These are phyloP conservation scores for Fagopyrum tataricum DNA, from an alignment of 148 eudicot genomes.

Conservation along the genomic window DNA sequence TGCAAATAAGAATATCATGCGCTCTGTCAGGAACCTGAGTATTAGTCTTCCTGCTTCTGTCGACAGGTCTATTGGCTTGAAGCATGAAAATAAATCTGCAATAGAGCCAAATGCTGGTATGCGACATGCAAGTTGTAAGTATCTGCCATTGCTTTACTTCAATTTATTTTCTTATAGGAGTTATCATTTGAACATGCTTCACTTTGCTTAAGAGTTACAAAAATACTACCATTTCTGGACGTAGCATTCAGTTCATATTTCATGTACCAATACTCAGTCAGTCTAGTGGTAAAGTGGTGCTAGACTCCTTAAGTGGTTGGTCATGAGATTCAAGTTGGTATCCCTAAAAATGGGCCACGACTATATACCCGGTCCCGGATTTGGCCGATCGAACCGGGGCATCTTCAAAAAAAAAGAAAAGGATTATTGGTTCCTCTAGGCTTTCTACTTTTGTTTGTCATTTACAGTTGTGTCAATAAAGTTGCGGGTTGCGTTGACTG, in stretches of 20 bases:
- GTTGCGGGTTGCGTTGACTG: neutral
- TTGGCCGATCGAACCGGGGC: no score
- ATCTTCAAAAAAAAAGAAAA: no score
- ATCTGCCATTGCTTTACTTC: neutral
- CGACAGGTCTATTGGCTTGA: conserved; percentile 38
- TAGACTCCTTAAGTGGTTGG: no score
- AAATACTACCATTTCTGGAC: neutral
- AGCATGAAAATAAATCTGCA: conserved; percentile 34
- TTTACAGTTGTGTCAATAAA: neutral
- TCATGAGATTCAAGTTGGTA: no score
- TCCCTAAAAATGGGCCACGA: no score
- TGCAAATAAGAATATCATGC: conserved; percentile 34
- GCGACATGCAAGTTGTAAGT: conserved; percentile 67
- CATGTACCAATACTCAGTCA: no score
- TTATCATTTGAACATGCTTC: neutral
- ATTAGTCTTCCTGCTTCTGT: conserved; percentile 36
- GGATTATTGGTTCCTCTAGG: neutral
- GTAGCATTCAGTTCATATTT: neutral
- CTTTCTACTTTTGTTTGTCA: neutral
- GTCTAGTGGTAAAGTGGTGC: no score
- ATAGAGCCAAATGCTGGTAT: conserved; percentile 37
- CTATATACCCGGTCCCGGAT: no score
- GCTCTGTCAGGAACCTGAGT: conserved; percentile 38
- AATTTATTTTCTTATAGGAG: neutral
- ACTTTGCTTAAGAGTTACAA: neutral